phyloP scores from a whole-genome alignment of 2,329 filamentous ascomycete species.

The Purpureocillium takamizusanense region DNA sequence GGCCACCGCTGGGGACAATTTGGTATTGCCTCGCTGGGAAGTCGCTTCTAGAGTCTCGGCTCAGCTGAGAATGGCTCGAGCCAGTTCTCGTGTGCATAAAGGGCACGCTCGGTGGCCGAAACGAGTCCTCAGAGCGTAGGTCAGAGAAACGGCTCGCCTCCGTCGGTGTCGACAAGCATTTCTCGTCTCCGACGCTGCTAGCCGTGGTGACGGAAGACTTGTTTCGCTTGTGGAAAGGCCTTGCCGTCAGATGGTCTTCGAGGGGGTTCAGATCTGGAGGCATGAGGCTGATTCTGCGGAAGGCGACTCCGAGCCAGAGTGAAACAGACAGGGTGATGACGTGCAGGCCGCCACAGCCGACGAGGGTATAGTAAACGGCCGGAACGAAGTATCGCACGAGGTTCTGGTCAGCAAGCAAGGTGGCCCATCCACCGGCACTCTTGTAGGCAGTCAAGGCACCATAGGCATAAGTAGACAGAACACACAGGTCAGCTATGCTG shows the following conservation, averaged over 20 bases:
- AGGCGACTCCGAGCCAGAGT: constrained; percentile 66
- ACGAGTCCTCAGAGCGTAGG: constrained; percentile 32
- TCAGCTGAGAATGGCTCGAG: constrained; percentile 48
- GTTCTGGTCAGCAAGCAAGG: constrained; percentile 49
- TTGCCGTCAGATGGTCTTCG: constrained; percentile 74
- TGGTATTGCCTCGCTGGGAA: constrained; percentile 49
- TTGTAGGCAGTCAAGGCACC: constrained; percentile 37
- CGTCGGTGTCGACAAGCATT: constrained; percentile 44
- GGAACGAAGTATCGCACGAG: constrained; percentile 53
- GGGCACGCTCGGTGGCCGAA: constrained; percentile 51
- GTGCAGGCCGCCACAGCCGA: constrained; percentile 59
- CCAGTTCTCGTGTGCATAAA: constrained; percentile 70
- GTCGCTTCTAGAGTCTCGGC: constrained; percentile 44
- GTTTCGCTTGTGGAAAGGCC: constrained; percentile 64
- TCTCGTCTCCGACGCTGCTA: constrained; percentile 40
- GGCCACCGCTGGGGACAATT: constrained; percentile 26
- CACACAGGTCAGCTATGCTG: constrained; percentile 55
- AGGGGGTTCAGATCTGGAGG: constrained; percentile 95
- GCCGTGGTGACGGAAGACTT: constrained; percentile 45
- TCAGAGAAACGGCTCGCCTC: constrained; percentile 34
- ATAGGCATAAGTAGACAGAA: constrained; percentile 48
- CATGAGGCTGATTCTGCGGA: constrained; percentile 71
- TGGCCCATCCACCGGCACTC: constrained; percentile 50
- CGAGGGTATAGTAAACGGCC: constrained; percentile 59
- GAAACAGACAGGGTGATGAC: constrained; percentile 61